phyloP scores from a whole-genome alignment of 164 flowering plant genomes.

The Macadamia tetraphylla region DNA sequence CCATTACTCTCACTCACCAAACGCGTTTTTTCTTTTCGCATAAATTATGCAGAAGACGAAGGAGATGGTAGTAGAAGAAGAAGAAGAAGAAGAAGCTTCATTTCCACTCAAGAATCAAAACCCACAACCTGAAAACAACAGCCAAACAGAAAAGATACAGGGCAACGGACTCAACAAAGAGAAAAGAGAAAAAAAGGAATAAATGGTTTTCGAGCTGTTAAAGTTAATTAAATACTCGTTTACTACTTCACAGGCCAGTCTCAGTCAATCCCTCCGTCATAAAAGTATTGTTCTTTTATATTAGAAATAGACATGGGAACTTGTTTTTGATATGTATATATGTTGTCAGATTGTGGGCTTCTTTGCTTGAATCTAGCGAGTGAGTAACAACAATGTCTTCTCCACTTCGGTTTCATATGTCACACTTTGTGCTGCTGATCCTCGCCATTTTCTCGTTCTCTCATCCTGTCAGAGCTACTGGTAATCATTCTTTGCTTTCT shows the following conservation, averaged over 20 bases:
- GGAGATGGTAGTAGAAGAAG: too few relatives aligned
- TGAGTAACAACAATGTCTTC: constrained; percentile 24
- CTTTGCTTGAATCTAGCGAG: background rate
- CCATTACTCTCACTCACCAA: too few relatives aligned
- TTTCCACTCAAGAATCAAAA: too few relatives aligned
- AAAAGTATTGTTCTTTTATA: too few relatives aligned
- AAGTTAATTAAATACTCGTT: background rate
- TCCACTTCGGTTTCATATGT: constrained; percentile 6
- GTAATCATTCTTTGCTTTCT: constrained; percentile 13
- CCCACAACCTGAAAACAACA: too few relatives aligned
- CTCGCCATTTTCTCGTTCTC: constrained; percentile 22
- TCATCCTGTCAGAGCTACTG: constrained; percentile 25
- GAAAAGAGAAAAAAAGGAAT: too few relatives aligned
- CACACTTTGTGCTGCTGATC: constrained; percentile 21
- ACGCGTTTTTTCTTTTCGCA: too few relatives aligned
- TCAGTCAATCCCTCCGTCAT: background rate
- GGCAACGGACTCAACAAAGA: too few relatives aligned
- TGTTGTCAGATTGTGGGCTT: background rate
- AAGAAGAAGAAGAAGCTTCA: too few relatives aligned
- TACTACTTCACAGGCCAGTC: background rate
- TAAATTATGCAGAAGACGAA: too few relatives aligned
- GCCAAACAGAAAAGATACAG: too few relatives aligned
- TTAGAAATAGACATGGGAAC: background rate
- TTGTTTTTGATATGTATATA: too few relatives aligned
- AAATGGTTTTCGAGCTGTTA: background rate